phyloP scores from a whole-genome alignment of 1,139 yeast species.

The Debaryomycetaceae sp. region DNA sequence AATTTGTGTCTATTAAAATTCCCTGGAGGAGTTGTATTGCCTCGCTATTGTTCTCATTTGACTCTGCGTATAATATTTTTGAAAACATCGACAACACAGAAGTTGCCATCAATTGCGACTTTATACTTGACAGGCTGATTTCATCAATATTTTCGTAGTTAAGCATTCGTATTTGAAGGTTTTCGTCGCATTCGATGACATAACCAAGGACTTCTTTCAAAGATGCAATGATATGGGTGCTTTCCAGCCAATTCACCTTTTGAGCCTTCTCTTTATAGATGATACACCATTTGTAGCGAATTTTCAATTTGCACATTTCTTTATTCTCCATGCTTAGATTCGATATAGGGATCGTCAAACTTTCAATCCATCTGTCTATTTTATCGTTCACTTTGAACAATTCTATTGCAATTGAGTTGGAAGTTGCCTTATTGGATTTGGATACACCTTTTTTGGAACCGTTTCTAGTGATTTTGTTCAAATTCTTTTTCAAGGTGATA shows the following conservation, averaged over 20 bases:
- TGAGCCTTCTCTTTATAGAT: slow-evolving; percentile 30
- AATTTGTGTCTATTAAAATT: slow-evolving; percentile 32
- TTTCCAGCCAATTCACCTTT: slow-evolving; percentile 29
- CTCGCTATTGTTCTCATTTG: slow-evolving; percentile 36
- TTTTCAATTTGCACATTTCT: slow-evolving; percentile 1
- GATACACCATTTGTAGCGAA: slow-evolving; percentile 34
- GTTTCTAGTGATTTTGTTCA: slow-evolving; percentile 15
- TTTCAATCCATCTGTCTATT: slow-evolving; percentile 35
- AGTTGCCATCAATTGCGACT: slow-evolving; percentile 62
- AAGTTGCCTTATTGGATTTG: slow-evolving; percentile 20
- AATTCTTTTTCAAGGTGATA: slow-evolving; percentile 29
- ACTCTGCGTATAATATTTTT: slow-evolving; percentile 45
- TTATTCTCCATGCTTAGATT: neutral
- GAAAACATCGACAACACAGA: slow-evolving; percentile 68
- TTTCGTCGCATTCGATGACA: slow-evolving; percentile 4
- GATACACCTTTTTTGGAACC: slow-evolving; percentile 17
- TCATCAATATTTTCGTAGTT: slow-evolving; percentile 63
- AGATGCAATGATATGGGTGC: slow-evolving; percentile 22
- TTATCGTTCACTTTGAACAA: slow-evolving; percentile 37
- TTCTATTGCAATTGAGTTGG: slow-evolving; percentile 30
- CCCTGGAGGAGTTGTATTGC: slow-evolving; percentile 54
- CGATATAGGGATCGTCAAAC: slow-evolving; percentile 11
- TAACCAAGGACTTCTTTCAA: slow-evolving; percentile 19
- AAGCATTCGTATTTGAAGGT: slow-evolving; percentile 20
- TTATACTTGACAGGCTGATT: slow-evolving; percentile 49